Conservation (phyloP, 306 rosid species). For the Castanea sativa region DNA sequence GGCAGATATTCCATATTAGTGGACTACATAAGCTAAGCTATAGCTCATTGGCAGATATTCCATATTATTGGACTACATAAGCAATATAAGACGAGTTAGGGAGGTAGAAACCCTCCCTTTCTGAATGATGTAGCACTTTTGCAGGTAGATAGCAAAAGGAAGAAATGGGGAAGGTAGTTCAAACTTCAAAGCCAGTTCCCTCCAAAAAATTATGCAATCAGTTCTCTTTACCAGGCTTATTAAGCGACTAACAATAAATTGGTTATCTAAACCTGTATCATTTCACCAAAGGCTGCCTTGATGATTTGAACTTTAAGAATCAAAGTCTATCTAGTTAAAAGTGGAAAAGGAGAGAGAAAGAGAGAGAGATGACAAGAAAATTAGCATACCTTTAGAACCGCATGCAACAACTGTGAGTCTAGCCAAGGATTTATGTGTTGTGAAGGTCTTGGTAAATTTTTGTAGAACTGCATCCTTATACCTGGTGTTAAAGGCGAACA, state of each 20-base stretch:
- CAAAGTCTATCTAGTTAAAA: not conserved
- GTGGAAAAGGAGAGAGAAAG: too few relatives aligned
- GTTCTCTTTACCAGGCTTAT: not conserved
- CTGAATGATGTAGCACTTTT: not conserved
- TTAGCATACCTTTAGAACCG: conserved; percentile 24
- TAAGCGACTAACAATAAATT: not conserved
- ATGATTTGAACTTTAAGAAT: not conserved
- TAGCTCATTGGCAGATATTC: too few relatives aligned
- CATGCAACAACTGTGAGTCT: conserved; percentile 1
- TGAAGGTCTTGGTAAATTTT: conserved; percentile 13
- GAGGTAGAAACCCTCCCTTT: not conserved
- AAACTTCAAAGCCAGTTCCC: not conserved
- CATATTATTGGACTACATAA: not conserved
- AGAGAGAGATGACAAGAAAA: not conserved
- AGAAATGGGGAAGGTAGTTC: not conserved
- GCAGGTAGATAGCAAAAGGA: not conserved
- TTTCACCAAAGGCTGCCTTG: not conserved
- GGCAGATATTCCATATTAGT: not conserved
- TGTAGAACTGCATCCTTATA: conserved; percentile 14
- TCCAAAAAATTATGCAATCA: not conserved
- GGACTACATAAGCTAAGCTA: not conserved
- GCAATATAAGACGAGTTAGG: not conserved
- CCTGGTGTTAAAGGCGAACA: conserved; percentile 17
- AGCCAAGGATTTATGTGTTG: not conserved
- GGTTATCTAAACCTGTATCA: not conserved